Base-by-base conservation (phyloP, 192 early-diverging fungal genomes). In the Coemansia sp. region DNA sequence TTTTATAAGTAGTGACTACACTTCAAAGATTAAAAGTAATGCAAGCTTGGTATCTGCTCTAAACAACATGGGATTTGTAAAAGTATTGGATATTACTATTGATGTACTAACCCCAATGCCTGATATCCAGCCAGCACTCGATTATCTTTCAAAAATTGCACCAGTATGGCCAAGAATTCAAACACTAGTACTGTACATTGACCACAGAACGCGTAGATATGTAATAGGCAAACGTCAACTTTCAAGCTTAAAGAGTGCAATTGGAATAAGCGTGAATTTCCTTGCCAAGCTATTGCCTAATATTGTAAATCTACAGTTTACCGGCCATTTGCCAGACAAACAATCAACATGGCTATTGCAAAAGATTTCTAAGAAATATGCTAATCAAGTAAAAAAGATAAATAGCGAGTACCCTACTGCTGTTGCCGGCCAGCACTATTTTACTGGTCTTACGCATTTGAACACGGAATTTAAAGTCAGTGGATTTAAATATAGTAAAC, bases 351-450 rank as follows among this genome's bases (percentile, higher is more conserved):
- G 16, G 11, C 19, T 52, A 2, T 19, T 19, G 9, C 19, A 23
- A 11, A 52, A 52, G 4, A 52, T 52, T 23, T 19, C 50, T 20
- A 52, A 52, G 23, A 52, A 23, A n/a, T 52, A 52, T n/a, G 19
- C 20, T 16, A 52, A 52, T 0, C 19, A 52, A 3, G 12, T n/a
- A n/a, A 52, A 32, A 0, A 32, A 32, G 29, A 32, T 32, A 32
- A 4, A 32, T 4, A 32, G 29, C 8, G 8, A 32, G 9, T 23
- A 11, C 23, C 50, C 50, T 1, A 1, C 2, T 23, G 27, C 16
- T 14, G 26, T 22, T 3, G 52, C 52, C 10, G 52, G 52, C 13
- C 52, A 54, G 52, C 52, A 54, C 24, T 27, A 54, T 29, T 54
- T 54, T 12, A 54, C 22, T 22, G 13, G 27, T 6, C n/a, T 54